Evolutionary conservation across 2,329 filamentous ascomycete genomes (phyloP).

Genomic region (Fusarium camptoceras): DNA sequence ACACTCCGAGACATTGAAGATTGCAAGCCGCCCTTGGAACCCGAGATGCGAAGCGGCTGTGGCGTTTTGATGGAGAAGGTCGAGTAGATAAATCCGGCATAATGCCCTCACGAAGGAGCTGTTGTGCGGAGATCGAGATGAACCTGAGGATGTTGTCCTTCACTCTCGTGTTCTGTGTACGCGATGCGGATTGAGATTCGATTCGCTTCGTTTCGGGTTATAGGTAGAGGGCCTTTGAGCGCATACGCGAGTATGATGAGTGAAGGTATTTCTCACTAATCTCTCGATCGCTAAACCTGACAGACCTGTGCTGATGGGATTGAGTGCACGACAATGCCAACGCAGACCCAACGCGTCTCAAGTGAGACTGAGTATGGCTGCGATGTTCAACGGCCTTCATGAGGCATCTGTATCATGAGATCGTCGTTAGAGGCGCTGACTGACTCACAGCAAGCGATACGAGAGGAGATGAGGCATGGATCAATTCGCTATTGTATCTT

Average conservation of each 20-base stretch:
- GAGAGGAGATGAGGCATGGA: neutral
- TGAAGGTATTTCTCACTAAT: neutral
- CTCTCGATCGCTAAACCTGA: neutral
- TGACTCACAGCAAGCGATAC: neutral
- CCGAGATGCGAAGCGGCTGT: neutral
- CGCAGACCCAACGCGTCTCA: neutral
- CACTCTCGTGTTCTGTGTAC: neutral
- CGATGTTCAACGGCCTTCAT: neutral
- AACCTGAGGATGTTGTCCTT: too few relatives aligned
- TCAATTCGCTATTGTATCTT: neutral
- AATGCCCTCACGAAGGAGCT: neutral
- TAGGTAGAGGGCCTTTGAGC: neutral
- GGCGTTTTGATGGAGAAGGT: neutral
- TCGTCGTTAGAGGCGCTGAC: neutral
- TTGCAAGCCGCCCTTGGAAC: neutral
- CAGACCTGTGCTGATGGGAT: neutral
- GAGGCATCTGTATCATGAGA: neutral
- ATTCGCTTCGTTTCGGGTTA: neutral
- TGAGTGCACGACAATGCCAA: neutral
- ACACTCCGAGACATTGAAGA: conserved; percentile 2
- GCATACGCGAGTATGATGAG: too few relatives aligned
- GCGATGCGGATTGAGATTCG: neutral
- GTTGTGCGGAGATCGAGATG: neutral
- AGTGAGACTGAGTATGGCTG: neutral
- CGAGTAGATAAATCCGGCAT: neutral